These are phyloP conservation scores for Colletotrichum filicis DNA, from an alignment of 2,329 filamentous ascomycete genomes.

Conservation along the genomic window DNA sequence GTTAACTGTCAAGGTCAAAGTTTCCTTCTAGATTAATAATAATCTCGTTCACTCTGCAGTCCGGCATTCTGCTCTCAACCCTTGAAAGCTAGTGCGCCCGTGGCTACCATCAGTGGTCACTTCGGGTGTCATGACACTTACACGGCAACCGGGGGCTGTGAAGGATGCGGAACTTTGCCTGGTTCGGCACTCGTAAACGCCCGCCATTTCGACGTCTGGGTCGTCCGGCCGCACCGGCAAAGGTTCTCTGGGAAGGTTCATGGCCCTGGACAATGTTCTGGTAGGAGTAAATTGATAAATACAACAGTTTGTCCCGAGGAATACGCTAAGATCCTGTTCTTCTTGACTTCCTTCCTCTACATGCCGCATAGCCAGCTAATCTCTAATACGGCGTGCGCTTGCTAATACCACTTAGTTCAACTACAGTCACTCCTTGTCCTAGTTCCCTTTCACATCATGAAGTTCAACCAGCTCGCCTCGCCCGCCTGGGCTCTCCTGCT, in stretches of 20 bases:
- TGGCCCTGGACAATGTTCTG: neutral
- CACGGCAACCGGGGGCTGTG: neutral
- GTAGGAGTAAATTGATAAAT: neutral
- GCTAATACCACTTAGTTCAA: neutral
- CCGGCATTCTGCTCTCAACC: neutral
- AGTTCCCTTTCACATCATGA: slow-evolving; percentile 1
- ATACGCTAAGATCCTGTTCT: neutral
- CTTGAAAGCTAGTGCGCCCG: neutral
- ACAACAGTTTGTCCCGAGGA: neutral
- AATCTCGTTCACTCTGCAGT: neutral
- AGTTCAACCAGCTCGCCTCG: slow-evolving; percentile 12
- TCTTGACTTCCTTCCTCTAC: neutral
- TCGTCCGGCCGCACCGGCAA: neutral
- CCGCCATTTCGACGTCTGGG: neutral
- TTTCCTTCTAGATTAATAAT: neutral
- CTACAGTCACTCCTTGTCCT: neutral
- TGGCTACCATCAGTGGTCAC: neutral
- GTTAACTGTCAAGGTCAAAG: neutral
- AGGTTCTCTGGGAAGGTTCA: neutral
- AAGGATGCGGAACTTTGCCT: neutral
- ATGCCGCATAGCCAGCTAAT: neutral
- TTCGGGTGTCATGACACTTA: neutral
- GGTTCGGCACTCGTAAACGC: neutral
- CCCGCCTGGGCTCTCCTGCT: slow-evolving; percentile 1
- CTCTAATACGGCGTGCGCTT: neutral